A percentile compares a stretch with the other conserved stretches of the same genome.
These are phyloP conservation scores for Diutina siamensis DNA, from an alignment of 1,139 yeast genomes.

Conservation along the genomic window DNA sequence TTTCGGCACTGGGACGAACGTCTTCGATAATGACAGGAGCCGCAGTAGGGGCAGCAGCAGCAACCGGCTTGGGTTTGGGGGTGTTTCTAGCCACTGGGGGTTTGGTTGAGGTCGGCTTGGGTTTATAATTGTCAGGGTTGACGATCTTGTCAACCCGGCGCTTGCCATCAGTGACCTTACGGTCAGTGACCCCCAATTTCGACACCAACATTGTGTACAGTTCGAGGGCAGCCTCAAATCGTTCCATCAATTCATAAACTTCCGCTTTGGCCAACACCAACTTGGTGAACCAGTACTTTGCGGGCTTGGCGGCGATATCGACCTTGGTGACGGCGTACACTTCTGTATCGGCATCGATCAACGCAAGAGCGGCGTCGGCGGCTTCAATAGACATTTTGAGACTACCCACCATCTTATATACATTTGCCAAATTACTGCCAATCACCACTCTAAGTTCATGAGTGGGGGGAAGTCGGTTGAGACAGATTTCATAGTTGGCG, in stretches of 20 bases:
- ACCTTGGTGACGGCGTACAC: no score
- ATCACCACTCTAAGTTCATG: conserved; percentile 65
- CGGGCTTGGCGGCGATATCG: conserved; percentile 39
- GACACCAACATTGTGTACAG: conserved; percentile 52
- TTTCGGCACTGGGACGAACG: conserved; percentile 5
- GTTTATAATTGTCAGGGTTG: conserved; percentile 25
- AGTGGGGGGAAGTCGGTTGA: conserved; percentile 46
- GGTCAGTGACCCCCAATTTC: conserved; percentile 50
- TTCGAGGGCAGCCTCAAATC: conserved; percentile 48
- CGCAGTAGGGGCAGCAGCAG: conserved; percentile 1
- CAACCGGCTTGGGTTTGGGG: not conserved
- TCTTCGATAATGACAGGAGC: conserved; percentile 5
- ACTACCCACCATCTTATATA: conserved; percentile 64
- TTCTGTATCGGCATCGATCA: conserved; percentile 33
- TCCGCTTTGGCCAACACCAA: conserved; percentile 67
- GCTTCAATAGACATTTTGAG: conserved; percentile 47
- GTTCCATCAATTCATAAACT: conserved; percentile 69
- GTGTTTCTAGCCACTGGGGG: not conserved
- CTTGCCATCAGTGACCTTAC: conserved; percentile 66
- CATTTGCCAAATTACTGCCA: conserved; percentile 66
- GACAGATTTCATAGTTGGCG: conserved; percentile 47
- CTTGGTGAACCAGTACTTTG: conserved; percentile 66
- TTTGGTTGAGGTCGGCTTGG: conserved; percentile 8
- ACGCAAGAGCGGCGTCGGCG: conserved; percentile 44
- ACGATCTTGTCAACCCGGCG: conserved; percentile 63